Evolutionary conservation across 2,329 filamentous ascomycete genomes (phyloP).

Genomic region (Fusarium stilboides): DNA sequence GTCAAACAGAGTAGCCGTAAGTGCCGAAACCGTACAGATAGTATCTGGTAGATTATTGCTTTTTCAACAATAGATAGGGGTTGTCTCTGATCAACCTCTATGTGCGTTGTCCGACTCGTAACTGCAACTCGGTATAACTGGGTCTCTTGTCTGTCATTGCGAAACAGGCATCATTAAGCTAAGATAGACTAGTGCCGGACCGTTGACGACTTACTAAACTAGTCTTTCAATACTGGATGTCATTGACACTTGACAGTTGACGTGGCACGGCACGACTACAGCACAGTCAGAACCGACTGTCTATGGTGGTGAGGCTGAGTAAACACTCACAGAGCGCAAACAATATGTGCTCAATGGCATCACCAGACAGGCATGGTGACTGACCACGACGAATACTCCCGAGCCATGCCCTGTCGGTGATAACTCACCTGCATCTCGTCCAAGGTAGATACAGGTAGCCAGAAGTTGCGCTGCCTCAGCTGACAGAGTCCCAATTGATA

Average conservation of each 20-base stretch:
- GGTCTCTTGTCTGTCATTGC: conserved; percentile 19
- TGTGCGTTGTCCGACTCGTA: conserved; percentile 5
- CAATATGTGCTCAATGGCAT: conserved; percentile 31
- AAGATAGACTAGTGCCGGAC: conserved; percentile 24
- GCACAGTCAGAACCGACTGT: conserved; percentile 32
- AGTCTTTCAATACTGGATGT: conserved; percentile 20
- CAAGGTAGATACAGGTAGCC: conserved; percentile 7
- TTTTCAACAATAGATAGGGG: conserved; percentile 21
- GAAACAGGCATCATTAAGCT: conserved; percentile 34
- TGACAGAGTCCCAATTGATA: conserved; percentile 28
- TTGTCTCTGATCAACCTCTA: not conserved
- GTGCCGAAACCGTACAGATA: conserved; percentile 10
- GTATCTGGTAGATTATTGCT: not conserved
- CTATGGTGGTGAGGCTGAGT: conserved; percentile 26
- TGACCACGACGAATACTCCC: conserved; percentile 22
- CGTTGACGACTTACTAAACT: conserved; percentile 20
- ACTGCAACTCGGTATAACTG: conserved; percentile 2
- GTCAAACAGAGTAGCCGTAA: conserved; percentile 10
- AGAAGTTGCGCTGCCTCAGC: conserved; percentile 32
- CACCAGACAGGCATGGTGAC: conserved; percentile 32
- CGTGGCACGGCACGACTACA: conserved; percentile 42
- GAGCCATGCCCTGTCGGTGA: conserved; percentile 38
- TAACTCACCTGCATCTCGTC: conserved; percentile 42
- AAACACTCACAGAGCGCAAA: conserved; percentile 21
- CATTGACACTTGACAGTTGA: conserved; percentile 44